Evolutionary conservation across 768 basidiomycete species (phyloP).

Genomic region (Lentinus tigrinus): DNA sequence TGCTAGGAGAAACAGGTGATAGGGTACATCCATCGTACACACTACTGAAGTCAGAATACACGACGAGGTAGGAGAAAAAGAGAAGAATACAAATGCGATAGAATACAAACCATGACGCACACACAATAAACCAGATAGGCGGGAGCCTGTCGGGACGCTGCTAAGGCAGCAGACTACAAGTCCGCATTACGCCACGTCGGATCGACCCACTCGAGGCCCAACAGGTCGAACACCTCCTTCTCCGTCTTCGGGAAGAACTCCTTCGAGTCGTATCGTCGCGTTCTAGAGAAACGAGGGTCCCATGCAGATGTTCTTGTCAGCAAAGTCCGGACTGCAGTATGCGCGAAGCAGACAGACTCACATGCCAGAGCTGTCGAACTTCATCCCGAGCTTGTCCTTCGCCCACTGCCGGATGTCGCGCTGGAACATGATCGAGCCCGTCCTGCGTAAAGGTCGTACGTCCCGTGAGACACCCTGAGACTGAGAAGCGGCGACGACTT

Average conservation of each 20-base stretch:
- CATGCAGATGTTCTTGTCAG: neutral
- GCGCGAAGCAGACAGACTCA: conserved; percentile 35
- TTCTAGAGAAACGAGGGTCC: conserved; percentile 38
- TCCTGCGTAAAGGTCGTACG: no score
- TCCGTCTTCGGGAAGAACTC: conserved; percentile 61
- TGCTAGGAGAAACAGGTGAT: no score
- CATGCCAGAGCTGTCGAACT: conserved; percentile 85
- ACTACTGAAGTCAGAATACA: no score
- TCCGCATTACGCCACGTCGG: conserved; percentile 75
- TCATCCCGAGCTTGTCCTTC: conserved; percentile 63
- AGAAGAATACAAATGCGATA: no score
- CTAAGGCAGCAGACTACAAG: neutral
- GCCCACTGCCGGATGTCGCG: conserved; percentile 79
- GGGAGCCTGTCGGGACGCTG: no score
- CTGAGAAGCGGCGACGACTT: conserved; percentile 10
- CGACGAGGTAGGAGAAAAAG: no score
- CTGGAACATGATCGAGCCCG: conserved; percentile 88
- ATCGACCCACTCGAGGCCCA: conserved; percentile 70
- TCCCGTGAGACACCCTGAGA: neutral
- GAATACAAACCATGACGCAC: no score
- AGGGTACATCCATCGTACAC: no score
- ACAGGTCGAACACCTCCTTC: conserved; percentile 66
- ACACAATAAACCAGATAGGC: no score
- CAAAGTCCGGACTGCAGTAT: neutral
- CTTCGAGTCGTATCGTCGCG: conserved; percentile 63